Evolutionary conservation across 495 filamentous ascomycete genomes (phyloP).

Genomic region (Neurospora hispaniola): DNA sequence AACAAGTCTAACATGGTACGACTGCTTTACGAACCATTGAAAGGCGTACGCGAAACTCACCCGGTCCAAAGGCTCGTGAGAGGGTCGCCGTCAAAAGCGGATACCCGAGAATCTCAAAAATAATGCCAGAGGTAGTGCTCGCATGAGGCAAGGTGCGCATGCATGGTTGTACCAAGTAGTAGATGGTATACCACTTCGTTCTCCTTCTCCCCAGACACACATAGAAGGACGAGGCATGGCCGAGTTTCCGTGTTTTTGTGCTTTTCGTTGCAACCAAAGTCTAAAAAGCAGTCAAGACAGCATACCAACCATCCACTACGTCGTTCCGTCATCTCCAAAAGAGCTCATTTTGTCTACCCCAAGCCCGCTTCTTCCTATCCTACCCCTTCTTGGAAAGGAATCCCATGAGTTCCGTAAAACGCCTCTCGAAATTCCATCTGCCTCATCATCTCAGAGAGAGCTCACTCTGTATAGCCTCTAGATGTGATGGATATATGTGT

Average conservation of each 20-base stretch:
- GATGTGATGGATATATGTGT: not conserved
- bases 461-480: not conserved
- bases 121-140: not conserved
- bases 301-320: not conserved
- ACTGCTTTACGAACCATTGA: not conserved
- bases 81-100: not conserved
- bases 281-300: not conserved
- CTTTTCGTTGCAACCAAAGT: not conserved
- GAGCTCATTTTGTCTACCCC: not conserved
- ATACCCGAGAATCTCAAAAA: not conserved
- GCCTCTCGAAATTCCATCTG: not conserved
- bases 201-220: not conserved
- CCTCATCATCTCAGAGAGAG: not conserved
- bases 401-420: not conserved
- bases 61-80: not conserved
- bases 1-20: not conserved
- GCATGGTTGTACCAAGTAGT: not conserved
- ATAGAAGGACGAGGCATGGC: not conserved
- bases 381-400: not conserved
- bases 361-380: not conserved
- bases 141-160: not conserved
- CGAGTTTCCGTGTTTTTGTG: not conserved
- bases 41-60: not conserved
- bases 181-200: not conserved
- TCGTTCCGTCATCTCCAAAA: not conserved